These are phyloP conservation scores for Candolleomyces eurysporus DNA, from an alignment of 768 basidiomycete species.

Conservation along the genomic window DNA sequence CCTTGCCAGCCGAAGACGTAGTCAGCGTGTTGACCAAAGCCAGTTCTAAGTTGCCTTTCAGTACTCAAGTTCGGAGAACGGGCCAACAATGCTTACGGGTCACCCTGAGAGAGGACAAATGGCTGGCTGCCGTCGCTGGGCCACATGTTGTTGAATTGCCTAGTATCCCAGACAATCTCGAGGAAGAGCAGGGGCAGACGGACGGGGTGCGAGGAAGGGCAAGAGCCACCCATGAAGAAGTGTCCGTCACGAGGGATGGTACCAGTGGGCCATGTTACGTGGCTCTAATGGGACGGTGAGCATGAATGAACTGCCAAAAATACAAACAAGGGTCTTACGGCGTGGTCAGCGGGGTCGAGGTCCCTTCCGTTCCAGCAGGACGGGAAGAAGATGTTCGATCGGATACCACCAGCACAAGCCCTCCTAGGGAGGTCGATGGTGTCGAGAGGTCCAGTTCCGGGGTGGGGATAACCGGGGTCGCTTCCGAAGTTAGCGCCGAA, in stretches of 20 bases:
- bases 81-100: neutral
- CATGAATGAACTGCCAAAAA: neutral
- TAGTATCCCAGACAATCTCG: slow-evolving; percentile 9
- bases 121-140: slow-evolving; percentile 3
- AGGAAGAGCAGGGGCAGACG: slow-evolving; percentile 8
- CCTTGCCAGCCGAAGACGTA: slow-evolving; percentile 7
- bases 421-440: slow-evolving; percentile 3
- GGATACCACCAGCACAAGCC: slow-evolving; percentile 5
- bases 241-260: slow-evolving; percentile 5
- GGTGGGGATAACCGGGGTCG: slow-evolving; percentile 2
- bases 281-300: neutral
- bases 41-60: neutral
- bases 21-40: slow-evolving; percentile 1
- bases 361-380: slow-evolving; percentile 11
- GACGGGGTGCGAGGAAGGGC: slow-evolving; percentile 4
- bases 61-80: neutral
- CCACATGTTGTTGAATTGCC: slow-evolving; percentile 5
- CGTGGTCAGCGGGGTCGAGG: slow-evolving; percentile 7
- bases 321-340: neutral
- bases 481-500: slow-evolving; percentile 5
- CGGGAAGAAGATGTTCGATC: slow-evolving; percentile 11
- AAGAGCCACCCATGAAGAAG: slow-evolving; percentile 6
- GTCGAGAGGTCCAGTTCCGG: slow-evolving; percentile 6
- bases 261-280: slow-evolving; percentile 8
- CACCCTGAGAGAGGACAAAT: slow-evolving; percentile 4